phyloP scores from a whole-genome alignment of 208 protist species.

The Leishmania major region DNA sequence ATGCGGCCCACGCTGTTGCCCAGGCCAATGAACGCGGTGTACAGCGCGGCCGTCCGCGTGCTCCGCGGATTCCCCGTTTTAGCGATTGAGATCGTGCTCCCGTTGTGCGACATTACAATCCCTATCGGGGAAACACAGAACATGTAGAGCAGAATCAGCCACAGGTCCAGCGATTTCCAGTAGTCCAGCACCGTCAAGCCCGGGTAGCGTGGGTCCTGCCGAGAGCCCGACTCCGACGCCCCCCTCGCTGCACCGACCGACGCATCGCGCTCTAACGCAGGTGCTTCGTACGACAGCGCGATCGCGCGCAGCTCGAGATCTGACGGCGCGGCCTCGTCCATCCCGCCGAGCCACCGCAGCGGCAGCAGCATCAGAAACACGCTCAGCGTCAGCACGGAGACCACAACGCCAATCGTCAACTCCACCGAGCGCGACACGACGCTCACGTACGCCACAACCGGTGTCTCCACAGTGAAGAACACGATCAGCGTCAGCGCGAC shows the following conservation, averaged over 20 bases:
- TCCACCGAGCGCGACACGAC: slow-evolving; percentile 22
- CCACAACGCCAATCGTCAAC: slow-evolving; percentile 39
- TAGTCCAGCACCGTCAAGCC: slow-evolving; percentile 38
- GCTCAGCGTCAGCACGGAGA: slow-evolving; percentile 36
- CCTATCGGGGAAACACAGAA: slow-evolving; percentile 41
- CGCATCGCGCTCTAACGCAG: background rate
- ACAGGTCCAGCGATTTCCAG: slow-evolving; percentile 40
- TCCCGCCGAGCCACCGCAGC: slow-evolving; percentile 43
- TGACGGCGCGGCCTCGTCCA: slow-evolving; percentile 40
- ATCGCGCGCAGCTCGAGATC: slow-evolving; percentile 10
- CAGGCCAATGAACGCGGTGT: slow-evolving; percentile 57
- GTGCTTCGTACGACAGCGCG: background rate
- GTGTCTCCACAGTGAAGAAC: slow-evolving; percentile 46
- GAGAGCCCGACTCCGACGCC: slow-evolving; percentile 5
- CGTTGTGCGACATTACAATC: slow-evolving; percentile 57
- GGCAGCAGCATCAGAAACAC: slow-evolving; percentile 48
- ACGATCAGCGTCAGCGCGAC: slow-evolving; percentile 35
- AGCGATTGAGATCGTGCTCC: slow-evolving; percentile 54
- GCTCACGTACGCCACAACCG: slow-evolving; percentile 34
- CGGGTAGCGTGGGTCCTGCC: slow-evolving; percentile 48
- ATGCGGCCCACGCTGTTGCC: slow-evolving; percentile 59
- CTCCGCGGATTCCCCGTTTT: slow-evolving; percentile 43
- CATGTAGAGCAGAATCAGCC: slow-evolving; percentile 51
- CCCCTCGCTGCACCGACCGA: background rate
- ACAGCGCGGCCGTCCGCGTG: slow-evolving; percentile 33